Evolutionary conservation across 176 grass and related monocot genomes (phyloP), one percentile per base, ranked within the genome.

Genomic region (Triticum dicoccoides): DNA sequence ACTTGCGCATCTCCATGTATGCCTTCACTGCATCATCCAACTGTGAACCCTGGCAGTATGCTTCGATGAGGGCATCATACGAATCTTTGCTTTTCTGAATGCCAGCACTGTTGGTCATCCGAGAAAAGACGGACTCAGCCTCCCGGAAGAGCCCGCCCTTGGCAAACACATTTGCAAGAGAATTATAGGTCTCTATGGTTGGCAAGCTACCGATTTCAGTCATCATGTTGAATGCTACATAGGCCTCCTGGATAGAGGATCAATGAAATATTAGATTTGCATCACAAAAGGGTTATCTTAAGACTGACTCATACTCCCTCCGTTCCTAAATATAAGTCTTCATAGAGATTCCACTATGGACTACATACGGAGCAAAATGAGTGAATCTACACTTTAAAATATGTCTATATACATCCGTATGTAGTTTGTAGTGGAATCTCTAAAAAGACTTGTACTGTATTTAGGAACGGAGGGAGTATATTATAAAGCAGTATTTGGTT

Each of bases 211-310:
- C 93, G 4, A 94, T 90, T 86, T 95, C 96, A 83, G 94, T 92
- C 96, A 94, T 96, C 78, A 91, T 94, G 82, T 98, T 98, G 88
- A 95, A 98, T 87, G 96, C 91, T 39, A 98, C 96, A 62, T 95
- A 94, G 23, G 96, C 93, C 89, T 98, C 96, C 96, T 98, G 79
- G 34, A 86, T 42, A 84, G 33, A 76, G 21, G n/a, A 38, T 5
- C 21, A 56, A 80, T 65, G 8, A 84, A 78, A 24, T 23, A 72
- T 49, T 80, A 29, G 8, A 69, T 71, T 49, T 80, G n/a, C 35
- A 76, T 91, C 68, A 61, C 67, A 84, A 61, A 68, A 52, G 21
- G 29, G 61, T 59, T 21, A 73, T 80, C 11, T 87, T 14, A 71
- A 76, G 17, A 69, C 13, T 68, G 59, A 69, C 4, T 47, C 63